Evolutionary conservation across 768 basidiomycete species (phyloP).

Genomic region (Lactarius pseudohatsudake): DNA sequence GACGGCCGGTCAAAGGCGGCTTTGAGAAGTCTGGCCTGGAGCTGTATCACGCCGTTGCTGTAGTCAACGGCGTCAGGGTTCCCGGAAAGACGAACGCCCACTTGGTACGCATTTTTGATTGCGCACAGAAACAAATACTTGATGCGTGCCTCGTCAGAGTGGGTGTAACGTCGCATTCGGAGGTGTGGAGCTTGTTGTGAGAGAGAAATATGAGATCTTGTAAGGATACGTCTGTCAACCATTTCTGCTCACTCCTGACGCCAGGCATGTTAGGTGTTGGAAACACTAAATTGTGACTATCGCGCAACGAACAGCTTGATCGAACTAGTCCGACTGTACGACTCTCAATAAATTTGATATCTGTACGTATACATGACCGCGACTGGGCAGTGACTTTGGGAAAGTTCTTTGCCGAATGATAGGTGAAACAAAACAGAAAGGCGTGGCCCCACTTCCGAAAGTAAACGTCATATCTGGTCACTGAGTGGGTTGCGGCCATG

Average conservation of each 20-base stretch:
- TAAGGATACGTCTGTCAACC: constrained; percentile 31
- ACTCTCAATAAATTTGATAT: neutral
- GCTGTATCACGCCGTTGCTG: constrained; percentile 66
- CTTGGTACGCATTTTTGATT: constrained; percentile 43
- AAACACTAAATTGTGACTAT: constrained; percentile 19
- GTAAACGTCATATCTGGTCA: constrained; percentile 11
- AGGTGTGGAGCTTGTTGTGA: constrained; percentile 39
- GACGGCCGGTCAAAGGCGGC: constrained; percentile 66
- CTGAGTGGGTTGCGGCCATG: constrained; percentile 1
- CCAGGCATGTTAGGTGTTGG: constrained; percentile 40
- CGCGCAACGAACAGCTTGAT: neutral
- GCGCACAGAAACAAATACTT: constrained; percentile 37
- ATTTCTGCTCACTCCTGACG: constrained; percentile 6
- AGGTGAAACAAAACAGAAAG: neutral
- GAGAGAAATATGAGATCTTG: constrained; percentile 46
- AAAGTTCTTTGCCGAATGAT: constrained; percentile 1
- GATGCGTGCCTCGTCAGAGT: constrained; percentile 1
- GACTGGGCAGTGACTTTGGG: neutral
- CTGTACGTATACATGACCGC: neutral
- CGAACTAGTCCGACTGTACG: neutral
- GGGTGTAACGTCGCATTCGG: constrained; percentile 15
- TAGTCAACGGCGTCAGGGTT: constrained; percentile 52
- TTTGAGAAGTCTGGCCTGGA: constrained; percentile 68
- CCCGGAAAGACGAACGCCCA: constrained; percentile 76
- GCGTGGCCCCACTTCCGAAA: neutral